phyloP scores from a whole-genome alignment of 176 grass and related monocot genomes.

The Zoysia japonica region DNA sequence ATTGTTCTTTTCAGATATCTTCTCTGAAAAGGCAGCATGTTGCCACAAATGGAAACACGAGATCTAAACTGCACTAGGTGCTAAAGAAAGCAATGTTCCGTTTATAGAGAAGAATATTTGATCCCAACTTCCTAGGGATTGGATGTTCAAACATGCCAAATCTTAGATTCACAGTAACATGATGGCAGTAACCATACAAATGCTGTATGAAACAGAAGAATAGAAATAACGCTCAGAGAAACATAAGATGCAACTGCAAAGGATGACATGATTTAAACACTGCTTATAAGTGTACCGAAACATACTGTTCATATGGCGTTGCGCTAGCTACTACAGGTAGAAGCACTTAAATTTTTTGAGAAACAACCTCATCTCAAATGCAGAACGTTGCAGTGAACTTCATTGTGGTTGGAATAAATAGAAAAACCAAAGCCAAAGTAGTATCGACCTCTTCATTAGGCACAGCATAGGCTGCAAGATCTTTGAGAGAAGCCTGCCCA shows the following conservation, averaged over 20 bases:
- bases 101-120: not conserved
- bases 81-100: not conserved
- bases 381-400: not conserved
- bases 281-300: too few relatives aligned
- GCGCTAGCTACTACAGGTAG: too few relatives aligned
- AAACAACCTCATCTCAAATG: not conserved
- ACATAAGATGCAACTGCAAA: too few relatives aligned
- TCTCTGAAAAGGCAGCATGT: not conserved
- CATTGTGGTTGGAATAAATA: not conserved
- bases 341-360: not conserved
- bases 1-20: not conserved
- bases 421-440: conserved; percentile 1
- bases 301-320: too few relatives aligned
- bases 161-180: not conserved
- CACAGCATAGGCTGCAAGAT: conserved; percentile 64
- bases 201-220: too few relatives aligned
- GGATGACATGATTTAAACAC: too few relatives aligned
- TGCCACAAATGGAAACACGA: not conserved
- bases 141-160: not conserved
- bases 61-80: not conserved
- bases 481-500: conserved; percentile 76
- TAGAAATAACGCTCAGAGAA: too few relatives aligned
- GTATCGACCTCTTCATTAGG: conserved; percentile 72
- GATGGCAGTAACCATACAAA: too few relatives aligned
- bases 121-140: not conserved